A percentile compares a stretch with the other conserved stretches of the same genome.
These are phyloP conservation scores for Aquilaria malaccensis DNA, from an alignment of 345 rosid species.

Conservation along the genomic window DNA sequence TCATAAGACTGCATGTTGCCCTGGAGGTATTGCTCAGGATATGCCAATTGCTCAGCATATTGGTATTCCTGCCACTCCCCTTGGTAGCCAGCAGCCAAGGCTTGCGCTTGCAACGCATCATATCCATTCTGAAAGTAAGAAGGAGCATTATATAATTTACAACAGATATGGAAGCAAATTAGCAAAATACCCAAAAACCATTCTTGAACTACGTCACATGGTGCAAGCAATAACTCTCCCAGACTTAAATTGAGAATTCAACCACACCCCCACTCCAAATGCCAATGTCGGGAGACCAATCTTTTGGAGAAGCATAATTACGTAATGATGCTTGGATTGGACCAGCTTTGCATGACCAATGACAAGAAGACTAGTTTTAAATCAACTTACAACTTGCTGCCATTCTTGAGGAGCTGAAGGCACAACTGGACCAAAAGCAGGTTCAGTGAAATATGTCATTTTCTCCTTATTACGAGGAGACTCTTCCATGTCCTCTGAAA, in stretches of 20 bases:
- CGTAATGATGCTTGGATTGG: background rate
- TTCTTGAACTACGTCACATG: too few species aligned
- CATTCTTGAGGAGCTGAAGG: slow-evolving; percentile 78
- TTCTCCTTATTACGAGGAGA: slow-evolving; percentile 87
- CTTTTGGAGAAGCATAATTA: too few species aligned
- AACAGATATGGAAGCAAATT: too few species aligned
- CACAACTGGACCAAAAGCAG: slow-evolving; percentile 73
- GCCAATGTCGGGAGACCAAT: too few species aligned
- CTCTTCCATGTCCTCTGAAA: slow-evolving; percentile 98
- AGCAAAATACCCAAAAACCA: too few species aligned
- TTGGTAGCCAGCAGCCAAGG: slow-evolving; percentile 58
- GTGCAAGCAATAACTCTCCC: too few species aligned
- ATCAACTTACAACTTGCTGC: slow-evolving; percentile 63
- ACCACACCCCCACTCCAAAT: too few species aligned
- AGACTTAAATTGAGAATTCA: too few species aligned
- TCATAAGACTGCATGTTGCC: slow-evolving; percentile 59
- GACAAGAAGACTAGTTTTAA: slow-evolving; percentile 1
- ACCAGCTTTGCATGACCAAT: background rate
- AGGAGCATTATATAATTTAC: background rate
- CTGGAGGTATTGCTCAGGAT: slow-evolving; percentile 78
- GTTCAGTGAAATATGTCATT: slow-evolving; percentile 60
- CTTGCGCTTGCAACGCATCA: slow-evolving; percentile 67
- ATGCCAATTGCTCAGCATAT: slow-evolving; percentile 77
- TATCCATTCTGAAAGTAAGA: slow-evolving; percentile 58
- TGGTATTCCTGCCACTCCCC: slow-evolving; percentile 95